A percentile compares a stretch with the other conserved stretches of the same genome.
phyloP scores from a whole-genome alignment of 805 yeast genomes.

The Wickerhamiella lipophila region DNA sequence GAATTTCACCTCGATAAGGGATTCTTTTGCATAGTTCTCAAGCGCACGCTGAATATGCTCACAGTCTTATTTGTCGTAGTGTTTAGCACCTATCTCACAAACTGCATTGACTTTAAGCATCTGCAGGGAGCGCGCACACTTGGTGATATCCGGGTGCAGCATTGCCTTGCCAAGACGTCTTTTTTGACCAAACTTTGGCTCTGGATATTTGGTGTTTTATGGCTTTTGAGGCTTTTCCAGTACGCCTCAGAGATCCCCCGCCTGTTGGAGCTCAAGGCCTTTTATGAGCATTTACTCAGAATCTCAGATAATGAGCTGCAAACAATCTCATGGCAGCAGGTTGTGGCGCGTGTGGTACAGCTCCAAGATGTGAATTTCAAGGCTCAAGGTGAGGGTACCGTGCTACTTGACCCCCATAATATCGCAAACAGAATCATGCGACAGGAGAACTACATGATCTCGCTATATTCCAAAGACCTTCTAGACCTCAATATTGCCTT shows the following conservation, averaged over 20 bases:
- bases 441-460: slow-evolving; percentile 85
- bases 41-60: slow-evolving; percentile 51
- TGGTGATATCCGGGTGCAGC: slow-evolving; percentile 34
- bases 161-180: slow-evolving; percentile 38
- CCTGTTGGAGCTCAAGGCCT: slow-evolving; percentile 59
- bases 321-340: slow-evolving; percentile 85
- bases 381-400: slow-evolving; percentile 23
- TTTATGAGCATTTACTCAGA: slow-evolving; percentile 58
- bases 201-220: slow-evolving; percentile 42
- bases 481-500: slow-evolving; percentile 52
- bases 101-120: slow-evolving; percentile 61
- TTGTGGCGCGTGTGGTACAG: slow-evolving; percentile 61
- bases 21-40: slow-evolving; percentile 57
- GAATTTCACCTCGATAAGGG: slow-evolving; percentile 80
- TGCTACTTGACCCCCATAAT: slow-evolving; percentile 81
- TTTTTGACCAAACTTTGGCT: slow-evolving; percentile 45
- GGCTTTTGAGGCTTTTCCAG: slow-evolving; percentile 31
- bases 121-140: slow-evolving; percentile 27
- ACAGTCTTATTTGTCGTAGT: slow-evolving; percentile 70
- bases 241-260: slow-evolving; percentile 50
- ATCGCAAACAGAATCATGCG: slow-evolving; percentile 95
- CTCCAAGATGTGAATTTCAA: slow-evolving; percentile 41
- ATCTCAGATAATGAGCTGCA: slow-evolving; percentile 73
- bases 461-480: slow-evolving; percentile 67
- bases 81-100: slow-evolving; percentile 63